Base-by-base conservation (phyloP, 2,329 filamentous ascomycete species). In the Pseudocercospora eumusae region DNA sequence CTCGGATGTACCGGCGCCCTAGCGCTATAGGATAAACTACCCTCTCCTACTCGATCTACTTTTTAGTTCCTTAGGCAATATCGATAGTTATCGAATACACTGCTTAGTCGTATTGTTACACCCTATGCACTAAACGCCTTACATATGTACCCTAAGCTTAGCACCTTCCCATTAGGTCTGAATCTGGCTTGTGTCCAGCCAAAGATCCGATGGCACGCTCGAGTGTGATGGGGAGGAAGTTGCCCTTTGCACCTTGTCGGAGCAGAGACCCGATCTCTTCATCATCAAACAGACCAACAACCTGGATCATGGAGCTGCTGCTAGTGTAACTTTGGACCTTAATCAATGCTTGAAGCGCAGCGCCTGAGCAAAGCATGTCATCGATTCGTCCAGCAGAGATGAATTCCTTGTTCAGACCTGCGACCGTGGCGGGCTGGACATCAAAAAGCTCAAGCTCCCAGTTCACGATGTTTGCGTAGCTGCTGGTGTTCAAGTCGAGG, bases 361-460 rank as follows among this genome's bases (percentile, higher is more conserved):
- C 87, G 88, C 92, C 98, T 31, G 91, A 96, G 82, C 95, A 98
- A 52, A 99, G 88, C 81, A 97, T 98, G 80, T 99, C 95, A 75
- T 99, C 95, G 68, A 98, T 95, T 58, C 95, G 89, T 62, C 93
- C 93, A 8, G 91, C 93, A 67, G 93, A 96, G 77, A 99, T 96
- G 75, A 99, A 89, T 70, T 98, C 93, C 75, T 89, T 91, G 70
- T 96, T 91, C 61, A 99, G 77, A 11, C 95, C 95, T 67, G 91
- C 88, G 18, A 92, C 84, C 44, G 88, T 87, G 0, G 93, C 93
- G 8, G 93, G 91, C 75, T 97, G 92, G 3, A 86, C 85, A 77
- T 98, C 95, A 74, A 89, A 99, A 31, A 99, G 88, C 79, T 99
- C 95, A 40, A 98, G 86, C 74, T 99, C 95, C 95, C 95, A 99